Conservation (phyloP, 2,329 filamentous ascomycete species). For the Tolypocladium tundrense region DNA sequence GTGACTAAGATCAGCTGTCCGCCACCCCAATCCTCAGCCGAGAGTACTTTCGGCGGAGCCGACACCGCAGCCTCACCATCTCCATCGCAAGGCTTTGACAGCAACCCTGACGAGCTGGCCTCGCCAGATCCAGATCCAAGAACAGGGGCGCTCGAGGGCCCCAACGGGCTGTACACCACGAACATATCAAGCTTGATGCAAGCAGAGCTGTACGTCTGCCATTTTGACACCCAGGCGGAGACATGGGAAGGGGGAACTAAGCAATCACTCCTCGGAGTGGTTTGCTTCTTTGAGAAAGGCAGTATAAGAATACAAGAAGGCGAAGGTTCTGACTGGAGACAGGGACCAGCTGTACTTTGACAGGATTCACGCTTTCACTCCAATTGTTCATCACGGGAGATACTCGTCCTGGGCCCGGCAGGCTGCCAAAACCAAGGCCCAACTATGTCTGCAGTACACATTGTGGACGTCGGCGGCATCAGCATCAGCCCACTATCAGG, state of each 20-base stretch:
- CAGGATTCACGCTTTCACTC: constrained; percentile 8
- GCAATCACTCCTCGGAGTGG: background rate
- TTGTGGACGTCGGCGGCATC: constrained; percentile 25
- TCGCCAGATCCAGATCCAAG: background rate
- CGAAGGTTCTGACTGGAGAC: background rate
- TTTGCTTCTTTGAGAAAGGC: background rate
- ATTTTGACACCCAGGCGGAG: background rate
- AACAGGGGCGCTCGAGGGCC: background rate
- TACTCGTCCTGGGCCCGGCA: constrained; percentile 7
- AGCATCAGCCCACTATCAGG: constrained; percentile 18
- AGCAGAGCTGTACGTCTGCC: constrained; percentile 4
- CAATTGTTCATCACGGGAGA: constrained; percentile 8
- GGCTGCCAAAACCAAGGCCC: background rate
- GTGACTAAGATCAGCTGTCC: background rate
- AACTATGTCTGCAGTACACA: constrained; percentile 19
- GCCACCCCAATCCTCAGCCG: background rate
- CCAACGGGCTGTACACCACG: background rate
- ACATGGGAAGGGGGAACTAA: background rate
- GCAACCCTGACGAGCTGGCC: background rate
- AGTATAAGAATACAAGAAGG: no score
- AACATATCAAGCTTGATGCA: constrained; percentile 1
- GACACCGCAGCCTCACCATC: background rate
- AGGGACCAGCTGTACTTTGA: constrained; percentile 12
- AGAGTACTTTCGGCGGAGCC: background rate
- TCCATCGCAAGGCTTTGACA: background rate